Base-by-base conservation (phyloP, 352 stramenopile species). In the Pythium brachiatum region DNA sequence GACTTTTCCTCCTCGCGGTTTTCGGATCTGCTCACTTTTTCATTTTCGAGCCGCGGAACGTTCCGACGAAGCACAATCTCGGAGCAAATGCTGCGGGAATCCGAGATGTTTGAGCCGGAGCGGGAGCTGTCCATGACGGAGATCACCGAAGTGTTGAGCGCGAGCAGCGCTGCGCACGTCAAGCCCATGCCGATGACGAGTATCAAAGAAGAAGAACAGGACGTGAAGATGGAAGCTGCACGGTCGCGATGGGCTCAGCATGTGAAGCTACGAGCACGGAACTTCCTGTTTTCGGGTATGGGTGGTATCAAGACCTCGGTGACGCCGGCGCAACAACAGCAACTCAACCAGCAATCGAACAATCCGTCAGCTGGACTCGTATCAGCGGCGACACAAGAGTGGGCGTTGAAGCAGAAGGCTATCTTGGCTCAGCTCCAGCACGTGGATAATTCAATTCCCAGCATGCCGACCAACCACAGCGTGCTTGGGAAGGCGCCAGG, bases 181-280 rank as follows among this genome's bases (percentile, higher is more conserved):
- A 88, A 86, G 61, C 80, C 72, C 41, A 85, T 90, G 57, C 79
- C 86, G 62, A 82, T 92, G 62, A 90, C 83, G 18, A 92, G 83
- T 68, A 92, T 93, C 68, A 95, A 92, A 38, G 78, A 92, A 60
- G 83, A 92, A 64, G 86, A 94, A 44, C 78, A 95, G 56, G 77
- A 86, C 39, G 64, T 90, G 29, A 95, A 94, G 66, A 76, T 89
- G 29, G 83, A 91, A 64, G 88, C 91, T 16, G 86, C 86, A 29
- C 87, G 90, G 48, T 92, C 79, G 9, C 79, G 86, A 18, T 95
- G 86, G 86, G 76, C 86, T 16, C 84, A 94, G 48, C 86, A 95
- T 56, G 85, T 95, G 5, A 93, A 93, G 66, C 69, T 95, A 20
- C 92, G 92, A 32, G 84, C 86, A 21, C 60, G 76, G 7, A 92